These are phyloP conservation scores for Phytophthora agathidicida DNA, from an alignment of 352 stramenopile genomes.

Conservation along the genomic window DNA sequence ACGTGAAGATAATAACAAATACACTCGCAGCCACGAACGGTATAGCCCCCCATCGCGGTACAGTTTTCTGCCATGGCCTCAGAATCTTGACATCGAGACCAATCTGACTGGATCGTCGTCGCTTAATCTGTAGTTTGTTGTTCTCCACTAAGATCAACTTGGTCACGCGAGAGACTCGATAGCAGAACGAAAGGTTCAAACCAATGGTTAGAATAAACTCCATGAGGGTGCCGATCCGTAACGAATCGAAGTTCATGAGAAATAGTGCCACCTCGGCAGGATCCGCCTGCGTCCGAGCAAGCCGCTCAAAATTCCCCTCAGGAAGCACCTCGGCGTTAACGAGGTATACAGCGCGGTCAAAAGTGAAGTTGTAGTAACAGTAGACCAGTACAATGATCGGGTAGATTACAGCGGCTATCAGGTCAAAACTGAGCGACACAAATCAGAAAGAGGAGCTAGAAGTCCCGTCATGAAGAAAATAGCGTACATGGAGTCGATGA, in stretches of 20 bases:
- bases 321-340: conserved; percentile 27
- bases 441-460: not conserved
- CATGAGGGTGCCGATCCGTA: conserved; percentile 29
- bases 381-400: conserved; percentile 31
- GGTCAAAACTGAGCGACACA: conserved; percentile 33
- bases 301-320: conserved; percentile 36
- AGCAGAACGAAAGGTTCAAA: conserved; percentile 42
- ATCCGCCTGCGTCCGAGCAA: conserved; percentile 29
- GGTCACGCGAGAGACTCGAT: conserved; percentile 35
- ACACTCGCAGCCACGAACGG: conserved; percentile 13
- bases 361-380: conserved; percentile 30
- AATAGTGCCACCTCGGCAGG: conserved; percentile 37
- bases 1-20: conserved; percentile 8
- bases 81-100: not conserved
- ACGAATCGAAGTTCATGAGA: conserved; percentile 35
- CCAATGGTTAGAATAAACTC: conserved; percentile 41
- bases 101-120: too few species aligned
- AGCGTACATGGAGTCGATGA: conserved; percentile 38
- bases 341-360: conserved; percentile 30
- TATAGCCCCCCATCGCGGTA: conserved; percentile 7
- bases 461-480: too few species aligned
- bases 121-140: not conserved
- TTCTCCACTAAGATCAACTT: conserved; percentile 3
- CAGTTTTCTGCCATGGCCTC: conserved; percentile 4
- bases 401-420: conserved; percentile 33